Evolutionary conservation across 768 basidiomycete genomes (phyloP), one percentile per base, ranked within the genome.

Genomic region (Suillus decipiens): DNA sequence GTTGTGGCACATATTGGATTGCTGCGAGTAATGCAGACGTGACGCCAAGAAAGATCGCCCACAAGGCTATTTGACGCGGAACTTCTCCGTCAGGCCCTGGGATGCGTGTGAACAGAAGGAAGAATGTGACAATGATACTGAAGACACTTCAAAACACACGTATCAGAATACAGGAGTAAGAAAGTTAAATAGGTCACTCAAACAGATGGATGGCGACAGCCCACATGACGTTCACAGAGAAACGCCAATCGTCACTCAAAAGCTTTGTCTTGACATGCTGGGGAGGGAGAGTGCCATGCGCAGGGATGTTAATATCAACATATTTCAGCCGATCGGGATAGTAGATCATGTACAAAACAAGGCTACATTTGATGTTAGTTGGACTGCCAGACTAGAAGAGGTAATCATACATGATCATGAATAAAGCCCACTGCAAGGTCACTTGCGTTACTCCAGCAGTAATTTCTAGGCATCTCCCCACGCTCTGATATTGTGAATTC

Each of bases 331-430:
- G 86, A 7, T 82, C 77, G 0, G 97, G 97, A 73, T 93, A 99
- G 80, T 95, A 99, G 45, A 91, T 79, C 79, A 99, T 88, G 78
- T 92, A 99, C 2, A 99, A 85, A 0, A 96, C 82, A 63, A 98
- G 81, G 50, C 96, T 98, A 67, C 5, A n/a, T 8, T 33, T 15
- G 24, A 53, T 19, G 31, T 58, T 15, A 59, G 36, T 50, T 28
- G n/a, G 51, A n/a, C 56, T 33, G 41, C 54, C 22, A 53, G 55
- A 28, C 28, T 22, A 15, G 50, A 33, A 11, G 31, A 31, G 63
- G n/a, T 10, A n/a, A 17, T 82, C 90, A 61, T 67, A 96, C 96
- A 97, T 88, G 59, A 92, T 65, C 11, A 83, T 86, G 76, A 98
- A 99, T 61, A 93, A 78, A 34, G 86, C 75, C 94, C 95, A 98